These are phyloP conservation scores for Pleurostoma richardsiae DNA, from an alignment of 2,329 filamentous ascomycete species.

Conservation along the genomic window DNA sequence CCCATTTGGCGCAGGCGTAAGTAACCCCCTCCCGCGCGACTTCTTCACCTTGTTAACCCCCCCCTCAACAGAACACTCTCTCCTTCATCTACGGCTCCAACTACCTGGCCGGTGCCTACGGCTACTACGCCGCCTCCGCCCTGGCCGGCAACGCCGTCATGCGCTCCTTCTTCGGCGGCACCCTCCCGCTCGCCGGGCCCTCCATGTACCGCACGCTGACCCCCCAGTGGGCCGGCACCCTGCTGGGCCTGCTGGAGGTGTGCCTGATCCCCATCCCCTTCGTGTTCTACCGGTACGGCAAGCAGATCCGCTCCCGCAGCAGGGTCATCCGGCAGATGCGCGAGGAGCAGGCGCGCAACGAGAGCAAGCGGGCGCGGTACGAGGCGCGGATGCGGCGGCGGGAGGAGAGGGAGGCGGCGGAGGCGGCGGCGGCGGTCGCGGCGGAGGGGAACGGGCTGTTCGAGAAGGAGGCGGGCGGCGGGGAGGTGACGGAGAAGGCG, in stretches of 20 bases:
- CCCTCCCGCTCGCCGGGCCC: conserved; percentile 65
- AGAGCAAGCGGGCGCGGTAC: conserved; percentile 21
- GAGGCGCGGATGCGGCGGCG: conserved; percentile 11
- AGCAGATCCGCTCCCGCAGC: conserved; percentile 39
- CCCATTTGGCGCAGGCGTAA: conserved; percentile 62
- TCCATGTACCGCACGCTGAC: conserved; percentile 64
- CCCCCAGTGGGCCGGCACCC: conserved; percentile 69
- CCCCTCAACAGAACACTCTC: conserved; percentile 46
- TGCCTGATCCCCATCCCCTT: conserved; percentile 70
- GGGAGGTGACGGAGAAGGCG: not conserved
- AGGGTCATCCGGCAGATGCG: conserved; percentile 36
- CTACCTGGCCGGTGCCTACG: conserved; percentile 71
- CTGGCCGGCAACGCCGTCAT: conserved; percentile 72
- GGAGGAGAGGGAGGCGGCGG: conserved; percentile 1
- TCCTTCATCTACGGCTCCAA: conserved; percentile 77
- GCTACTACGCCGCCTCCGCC: conserved; percentile 71
- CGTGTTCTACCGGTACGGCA: conserved; percentile 60
- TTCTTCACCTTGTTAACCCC: too few species aligned
- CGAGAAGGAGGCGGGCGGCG: not conserved
- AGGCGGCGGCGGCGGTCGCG: not conserved
- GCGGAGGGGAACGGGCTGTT: not conserved
- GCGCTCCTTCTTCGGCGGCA: conserved; percentile 62
- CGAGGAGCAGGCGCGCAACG: conserved; percentile 29
- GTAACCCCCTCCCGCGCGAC: not conserved
- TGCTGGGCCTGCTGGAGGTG: conserved; percentile 66